Percentiles rank a stretch among this genome's conserved stretches.
Conservation (phyloP, 2,329 filamentous ascomycete species). For the Emericellopsis atlantica region DNA sequence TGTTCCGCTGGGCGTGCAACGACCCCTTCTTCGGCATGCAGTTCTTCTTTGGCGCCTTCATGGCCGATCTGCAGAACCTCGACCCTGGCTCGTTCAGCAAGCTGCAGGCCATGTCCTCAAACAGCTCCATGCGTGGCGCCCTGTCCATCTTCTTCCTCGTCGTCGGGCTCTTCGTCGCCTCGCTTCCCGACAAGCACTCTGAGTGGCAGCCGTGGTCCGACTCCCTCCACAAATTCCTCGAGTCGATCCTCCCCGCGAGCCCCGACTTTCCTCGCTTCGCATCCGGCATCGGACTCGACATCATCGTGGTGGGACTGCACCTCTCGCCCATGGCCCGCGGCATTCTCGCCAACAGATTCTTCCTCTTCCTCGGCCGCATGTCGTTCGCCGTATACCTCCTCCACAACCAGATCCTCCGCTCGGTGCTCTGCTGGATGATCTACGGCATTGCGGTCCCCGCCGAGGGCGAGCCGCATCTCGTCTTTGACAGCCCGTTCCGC, state of each 20-base stretch:
- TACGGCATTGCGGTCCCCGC: conserved; percentile 29
- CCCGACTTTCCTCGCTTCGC: conserved; percentile 30
- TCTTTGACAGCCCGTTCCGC: conserved; percentile 20
- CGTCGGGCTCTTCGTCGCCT: conserved; percentile 42
- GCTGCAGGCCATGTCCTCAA: conserved; percentile 25
- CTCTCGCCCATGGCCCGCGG: conserved; percentile 37
- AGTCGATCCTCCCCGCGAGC: conserved; percentile 29
- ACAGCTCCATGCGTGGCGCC: conserved; percentile 26
- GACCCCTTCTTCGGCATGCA: conserved; percentile 38
- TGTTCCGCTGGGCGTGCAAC: conserved; percentile 27
- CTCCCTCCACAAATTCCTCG: conserved; percentile 26
- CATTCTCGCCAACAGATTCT: conserved; percentile 37
- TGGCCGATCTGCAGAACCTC: conserved; percentile 45
- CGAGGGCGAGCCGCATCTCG: conserved; percentile 15
- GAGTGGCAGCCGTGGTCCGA: conserved; percentile 42
- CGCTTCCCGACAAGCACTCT: conserved; percentile 43
- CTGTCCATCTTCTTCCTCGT: conserved; percentile 36
- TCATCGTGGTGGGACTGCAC: conserved; percentile 37
- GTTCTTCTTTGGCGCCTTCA: conserved; percentile 49
- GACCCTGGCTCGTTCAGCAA: conserved; percentile 23
- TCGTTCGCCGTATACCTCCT: conserved; percentile 53
- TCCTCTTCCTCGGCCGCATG: conserved; percentile 51
- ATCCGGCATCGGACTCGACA: conserved; percentile 20
- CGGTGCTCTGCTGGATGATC: conserved; percentile 46
- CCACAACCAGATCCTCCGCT: conserved; percentile 48